Evolutionary conservation across 306 rosid genomes (phyloP).

Genomic region (Cicer chorassanicum): DNA sequence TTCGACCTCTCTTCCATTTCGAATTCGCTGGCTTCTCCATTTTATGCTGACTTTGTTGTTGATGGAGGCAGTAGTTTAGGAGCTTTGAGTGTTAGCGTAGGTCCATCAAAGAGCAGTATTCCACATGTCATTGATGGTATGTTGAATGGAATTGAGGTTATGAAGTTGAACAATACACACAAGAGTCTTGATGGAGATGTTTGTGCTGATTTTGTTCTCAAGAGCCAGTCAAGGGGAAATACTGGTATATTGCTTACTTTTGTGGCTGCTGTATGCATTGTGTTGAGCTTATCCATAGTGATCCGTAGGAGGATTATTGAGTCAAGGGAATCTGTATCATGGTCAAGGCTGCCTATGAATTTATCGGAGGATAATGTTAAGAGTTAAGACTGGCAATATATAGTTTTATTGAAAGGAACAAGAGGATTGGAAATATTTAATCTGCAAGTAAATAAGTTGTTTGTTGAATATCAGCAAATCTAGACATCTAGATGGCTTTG

Average conservation of each 20-base stretch:
- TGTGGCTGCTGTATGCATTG: slow-evolving; percentile 52
- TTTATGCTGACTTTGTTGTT: slow-evolving; percentile 72
- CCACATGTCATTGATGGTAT: slow-evolving; percentile 53
- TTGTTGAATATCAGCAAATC: slow-evolving; percentile 31
- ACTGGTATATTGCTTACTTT: slow-evolving; percentile 47
- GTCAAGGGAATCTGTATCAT: slow-evolving; percentile 46
- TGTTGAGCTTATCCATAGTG: slow-evolving; percentile 52
- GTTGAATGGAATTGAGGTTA: slow-evolving; percentile 53
- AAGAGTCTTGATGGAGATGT: slow-evolving; percentile 55
- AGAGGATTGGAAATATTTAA: slow-evolving; percentile 4
- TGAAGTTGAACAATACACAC: slow-evolving; percentile 52
- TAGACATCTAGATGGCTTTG: slow-evolving; percentile 33
- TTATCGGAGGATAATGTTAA: slow-evolving; percentile 39
- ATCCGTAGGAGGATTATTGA: slow-evolving; percentile 52
- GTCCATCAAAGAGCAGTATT: slow-evolving; percentile 65
- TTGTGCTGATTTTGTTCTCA: slow-evolving; percentile 49
- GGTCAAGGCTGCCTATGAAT: slow-evolving; percentile 59
- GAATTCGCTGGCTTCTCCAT: slow-evolving; percentile 65
- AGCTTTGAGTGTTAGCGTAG: slow-evolving; percentile 58
- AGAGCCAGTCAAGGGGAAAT: slow-evolving; percentile 45
- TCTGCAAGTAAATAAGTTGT: slow-evolving; percentile 35
- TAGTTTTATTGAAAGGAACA: slow-evolving; percentile 23
- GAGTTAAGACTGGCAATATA: slow-evolving; percentile 32
- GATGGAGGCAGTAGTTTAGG: slow-evolving; percentile 52
- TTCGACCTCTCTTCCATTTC: slow-evolving; percentile 67